A percentile compares a stretch with the other conserved stretches of the same genome.
phyloP scores from a whole-genome alignment of 768 basidiomycete genomes.

The Suillus subalutaceus region DNA sequence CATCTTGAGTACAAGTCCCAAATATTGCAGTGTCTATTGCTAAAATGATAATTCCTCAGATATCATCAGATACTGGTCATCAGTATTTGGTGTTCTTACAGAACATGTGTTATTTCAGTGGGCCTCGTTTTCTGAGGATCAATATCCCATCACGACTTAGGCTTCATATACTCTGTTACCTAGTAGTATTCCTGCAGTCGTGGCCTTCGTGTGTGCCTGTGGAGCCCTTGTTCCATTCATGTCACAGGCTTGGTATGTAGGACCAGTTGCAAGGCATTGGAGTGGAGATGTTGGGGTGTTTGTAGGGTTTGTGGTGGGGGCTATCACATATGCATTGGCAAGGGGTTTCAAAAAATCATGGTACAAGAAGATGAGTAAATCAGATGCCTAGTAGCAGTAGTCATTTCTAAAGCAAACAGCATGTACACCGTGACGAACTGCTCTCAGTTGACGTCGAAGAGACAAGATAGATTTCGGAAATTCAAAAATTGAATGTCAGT shows the following conservation, averaged over 20 bases:
- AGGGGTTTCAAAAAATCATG: constrained; percentile 32
- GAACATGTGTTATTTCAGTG: constrained; percentile 48
- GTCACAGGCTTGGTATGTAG: constrained; percentile 55
- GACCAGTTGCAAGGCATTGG: constrained; percentile 46
- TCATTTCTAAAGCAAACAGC: neutral
- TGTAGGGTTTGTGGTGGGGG: constrained; percentile 38
- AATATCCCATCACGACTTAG: constrained; percentile 43
- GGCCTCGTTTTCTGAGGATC: constrained; percentile 31
- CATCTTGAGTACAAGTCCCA: constrained; percentile 34
- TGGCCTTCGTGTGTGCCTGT: constrained; percentile 43
- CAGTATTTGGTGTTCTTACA: constrained; percentile 39
- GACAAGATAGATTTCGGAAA: too few species aligned
- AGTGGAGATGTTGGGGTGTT: constrained; percentile 54
- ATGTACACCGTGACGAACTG: neutral
- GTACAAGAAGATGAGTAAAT: constrained; percentile 9
- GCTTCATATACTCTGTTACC: constrained; percentile 41
- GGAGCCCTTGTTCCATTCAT: constrained; percentile 49
- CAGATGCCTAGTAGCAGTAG: neutral
- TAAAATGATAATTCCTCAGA: constrained; percentile 19
- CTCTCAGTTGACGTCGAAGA: neutral
- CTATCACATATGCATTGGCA: constrained; percentile 33
- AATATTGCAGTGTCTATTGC: neutral
- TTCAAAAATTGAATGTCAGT: too few species aligned
- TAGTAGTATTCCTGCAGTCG: constrained; percentile 41
- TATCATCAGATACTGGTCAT: constrained; percentile 50